Evolutionary conservation across 2,329 filamentous ascomycete species (phyloP), one percentile per base, ranked within the genome.

Genomic region (Aspergillus udagawae): DNA sequence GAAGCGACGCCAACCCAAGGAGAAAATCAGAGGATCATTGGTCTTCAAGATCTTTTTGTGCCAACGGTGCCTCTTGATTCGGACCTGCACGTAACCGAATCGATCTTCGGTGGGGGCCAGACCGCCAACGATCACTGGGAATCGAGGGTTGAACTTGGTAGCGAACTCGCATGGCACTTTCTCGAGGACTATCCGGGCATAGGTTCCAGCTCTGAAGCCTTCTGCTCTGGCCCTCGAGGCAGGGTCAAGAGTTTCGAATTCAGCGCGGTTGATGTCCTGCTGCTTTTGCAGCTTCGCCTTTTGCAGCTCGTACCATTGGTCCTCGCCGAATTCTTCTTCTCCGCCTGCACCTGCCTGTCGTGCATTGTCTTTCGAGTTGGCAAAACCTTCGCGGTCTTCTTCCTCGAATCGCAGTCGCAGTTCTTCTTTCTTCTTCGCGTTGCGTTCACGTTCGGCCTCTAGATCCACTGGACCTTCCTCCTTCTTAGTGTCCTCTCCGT

Each of bases 31-130:
- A 17, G 94, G 95, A 70, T 99, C 94, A 71, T 96, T 96, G 35
- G 92, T 97, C 80, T 99, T 99, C 64, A 99, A 82, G 65, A 97
- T 97, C 80, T 94, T 96, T 84, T 97, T 97, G 79, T 99, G 94
- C 95, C 95, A 99, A 64, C 94, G 84, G 74, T 99, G 94, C 54
- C 92, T 85, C 83, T 99, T 99, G 80, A 99, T 96, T 52, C 95
- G 87, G 57, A 97, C 88, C 75, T 99, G 94, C 8, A 97, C 88
- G 70, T 90, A 97, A 8, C 94, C 95, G 72, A 96, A 97, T 52
- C 95, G 87, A 73, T 97, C 92, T 75, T 99, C 94, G 0, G 93
- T 97, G 7, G 94, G 84, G 10, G 91, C 89, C 42, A 99, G 82
- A n/a, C 94, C 95, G 52, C 94, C 94, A 32, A 97, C 83, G 52